Evolutionary conservation across 768 basidiomycete species (phyloP).

Genomic region (Boletus pseudo-olivaceus): DNA sequence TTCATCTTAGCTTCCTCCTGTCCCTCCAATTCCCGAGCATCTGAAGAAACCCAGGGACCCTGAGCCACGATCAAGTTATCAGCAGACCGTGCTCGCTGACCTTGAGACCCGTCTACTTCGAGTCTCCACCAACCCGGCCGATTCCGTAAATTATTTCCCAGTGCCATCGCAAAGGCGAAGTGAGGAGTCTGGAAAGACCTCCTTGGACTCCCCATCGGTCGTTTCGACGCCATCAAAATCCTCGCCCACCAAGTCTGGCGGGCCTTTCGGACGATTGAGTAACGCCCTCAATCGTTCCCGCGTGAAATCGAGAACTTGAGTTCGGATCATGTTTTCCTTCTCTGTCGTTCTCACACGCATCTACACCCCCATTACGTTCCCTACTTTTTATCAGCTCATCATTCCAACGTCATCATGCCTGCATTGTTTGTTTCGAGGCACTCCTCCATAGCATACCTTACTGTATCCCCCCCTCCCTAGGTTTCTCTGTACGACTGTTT

Average conservation of each 20-base stretch:
- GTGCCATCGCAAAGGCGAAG: constrained; percentile 32
- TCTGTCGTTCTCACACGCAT: constrained; percentile 4
- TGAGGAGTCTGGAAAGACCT: constrained; percentile 25
- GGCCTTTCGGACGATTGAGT: constrained; percentile 20
- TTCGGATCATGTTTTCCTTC: background rate
- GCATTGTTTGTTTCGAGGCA: background rate
- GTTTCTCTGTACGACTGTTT: background rate
- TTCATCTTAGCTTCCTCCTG: constrained; percentile 20
- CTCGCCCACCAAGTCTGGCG: constrained; percentile 18
- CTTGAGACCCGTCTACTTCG: constrained; percentile 30
- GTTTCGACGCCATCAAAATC: constrained; percentile 21
- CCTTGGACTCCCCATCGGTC: constrained; percentile 30
- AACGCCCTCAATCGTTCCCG: constrained; percentile 21
- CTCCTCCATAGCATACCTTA: constrained; percentile 2
- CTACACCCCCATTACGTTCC: constrained; percentile 6
- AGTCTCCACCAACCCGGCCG: constrained; percentile 22
- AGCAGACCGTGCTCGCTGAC: constrained; percentile 31
- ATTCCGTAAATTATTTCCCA: constrained; percentile 35
- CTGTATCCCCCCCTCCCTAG: constrained; percentile 13
- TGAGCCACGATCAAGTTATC: constrained; percentile 24
- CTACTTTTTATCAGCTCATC: constrained; percentile 17
- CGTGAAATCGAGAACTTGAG: constrained; percentile 14
- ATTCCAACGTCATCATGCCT: constrained; percentile 6
- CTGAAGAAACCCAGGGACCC: constrained; percentile 13
- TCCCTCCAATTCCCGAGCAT: constrained; percentile 28